Percentiles rank a stretch among this genome's conserved stretches.
These are phyloP conservation scores for Blastocystis sp. DNA, from an alignment of 352 stramenopile species.

Conservation along the genomic window DNA sequence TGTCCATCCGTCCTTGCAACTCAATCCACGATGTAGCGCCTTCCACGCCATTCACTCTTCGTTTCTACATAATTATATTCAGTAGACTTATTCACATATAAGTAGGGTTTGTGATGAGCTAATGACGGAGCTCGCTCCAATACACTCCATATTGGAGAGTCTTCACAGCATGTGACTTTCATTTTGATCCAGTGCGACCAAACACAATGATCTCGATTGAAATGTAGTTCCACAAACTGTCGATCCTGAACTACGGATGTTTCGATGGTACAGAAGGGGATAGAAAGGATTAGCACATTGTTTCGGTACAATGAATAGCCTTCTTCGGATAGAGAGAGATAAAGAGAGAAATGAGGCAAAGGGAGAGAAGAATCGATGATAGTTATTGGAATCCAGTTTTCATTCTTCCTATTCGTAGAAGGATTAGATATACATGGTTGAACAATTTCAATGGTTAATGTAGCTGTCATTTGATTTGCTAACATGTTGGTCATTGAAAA, in stretches of 20 bases:
- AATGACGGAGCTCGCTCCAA: not conserved
- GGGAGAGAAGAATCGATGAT: not conserved
- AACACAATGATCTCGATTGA: not conserved
- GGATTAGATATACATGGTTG: not conserved
- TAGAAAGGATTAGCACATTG: not conserved
- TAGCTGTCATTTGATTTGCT: not conserved
- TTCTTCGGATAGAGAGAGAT: not conserved
- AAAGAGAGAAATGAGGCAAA: not conserved
- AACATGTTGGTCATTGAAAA: not conserved
- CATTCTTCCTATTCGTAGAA: not conserved
- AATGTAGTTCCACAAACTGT: not conserved
- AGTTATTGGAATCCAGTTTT: not conserved
- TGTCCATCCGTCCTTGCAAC: not conserved
- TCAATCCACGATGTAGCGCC: not conserved
- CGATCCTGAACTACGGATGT: not conserved
- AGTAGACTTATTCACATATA: too few relatives aligned
- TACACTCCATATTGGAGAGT: not conserved
- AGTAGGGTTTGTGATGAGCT: too few relatives aligned
- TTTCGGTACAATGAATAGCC: not conserved
- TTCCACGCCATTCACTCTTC: not conserved
- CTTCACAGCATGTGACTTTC: not conserved
- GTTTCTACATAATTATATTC: not conserved
- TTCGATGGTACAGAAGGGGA: slow-evolving; percentile 17
- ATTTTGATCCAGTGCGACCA: not conserved
- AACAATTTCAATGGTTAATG: not conserved